phyloP scores from a whole-genome alignment of 108 stramenopile species.

The Nitzschia sp. region DNA sequence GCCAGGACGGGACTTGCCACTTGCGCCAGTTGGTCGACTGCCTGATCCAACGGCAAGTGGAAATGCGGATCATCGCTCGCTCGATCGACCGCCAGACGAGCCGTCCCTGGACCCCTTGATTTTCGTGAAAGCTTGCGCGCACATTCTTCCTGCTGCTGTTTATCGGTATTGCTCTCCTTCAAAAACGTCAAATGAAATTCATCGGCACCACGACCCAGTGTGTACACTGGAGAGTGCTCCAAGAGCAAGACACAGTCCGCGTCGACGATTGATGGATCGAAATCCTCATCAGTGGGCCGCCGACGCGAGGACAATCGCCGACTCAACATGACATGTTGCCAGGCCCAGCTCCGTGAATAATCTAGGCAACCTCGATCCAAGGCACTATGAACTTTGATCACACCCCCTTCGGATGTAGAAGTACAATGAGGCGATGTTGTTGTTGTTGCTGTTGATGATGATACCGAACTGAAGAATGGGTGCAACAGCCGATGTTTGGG shows the following conservation, averaged over 20 bases:
- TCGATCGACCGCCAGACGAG: conserved; percentile 52
- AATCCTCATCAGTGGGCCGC: neutral
- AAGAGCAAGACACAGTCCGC: conserved; percentile 79
- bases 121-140: conserved; percentile 33
- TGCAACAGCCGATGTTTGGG: too few relatives aligned
- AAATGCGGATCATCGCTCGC: neutral
- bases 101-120: conserved; percentile 43
- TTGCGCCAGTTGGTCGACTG: conserved; percentile 19
- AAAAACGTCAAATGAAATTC: conserved; percentile 76
- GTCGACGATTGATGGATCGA: conserved; percentile 25
- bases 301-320: conserved; percentile 44
- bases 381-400: conserved; percentile 22
- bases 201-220: conserved; percentile 92
- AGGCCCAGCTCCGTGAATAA: conserved; percentile 73
- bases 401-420: neutral
- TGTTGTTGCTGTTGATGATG: too few relatives aligned
- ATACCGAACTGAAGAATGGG: too few relatives aligned
- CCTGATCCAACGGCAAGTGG: conserved; percentile 16
- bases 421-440: too few relatives aligned
- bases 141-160: neutral
- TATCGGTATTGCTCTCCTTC: neutral
- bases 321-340: conserved; percentile 62
- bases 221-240: conserved; percentile 97
- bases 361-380: conserved; percentile 33
- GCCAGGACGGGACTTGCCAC: conserved; percentile 60